These are phyloP conservation scores for Oidium heveae DNA, from an alignment of 2,329 filamentous ascomycete genomes.

Conservation along the genomic window DNA sequence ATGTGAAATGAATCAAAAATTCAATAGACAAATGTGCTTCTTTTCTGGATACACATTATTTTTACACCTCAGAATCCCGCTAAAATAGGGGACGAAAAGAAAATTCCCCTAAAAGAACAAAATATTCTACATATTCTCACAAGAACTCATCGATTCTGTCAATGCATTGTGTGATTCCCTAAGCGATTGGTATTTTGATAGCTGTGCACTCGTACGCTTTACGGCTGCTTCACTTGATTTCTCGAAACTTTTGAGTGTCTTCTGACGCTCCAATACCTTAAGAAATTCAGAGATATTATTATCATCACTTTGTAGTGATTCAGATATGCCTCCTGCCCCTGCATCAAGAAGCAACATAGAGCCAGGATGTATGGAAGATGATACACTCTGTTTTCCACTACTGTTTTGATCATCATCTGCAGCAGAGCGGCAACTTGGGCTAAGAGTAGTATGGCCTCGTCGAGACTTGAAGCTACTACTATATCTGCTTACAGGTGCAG, in stretches of 20 bases:
- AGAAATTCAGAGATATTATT: conserved; percentile 87
- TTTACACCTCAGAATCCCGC: conserved; percentile 6
- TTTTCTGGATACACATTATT: not conserved
- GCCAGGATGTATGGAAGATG: conserved; percentile 44
- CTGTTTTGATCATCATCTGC: conserved; percentile 47
- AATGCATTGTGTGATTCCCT: conserved; percentile 68
- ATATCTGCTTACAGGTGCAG: conserved; percentile 54
- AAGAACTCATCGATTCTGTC: conserved; percentile 76
- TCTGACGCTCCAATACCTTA: conserved; percentile 66
- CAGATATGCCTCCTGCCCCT: conserved; percentile 37
- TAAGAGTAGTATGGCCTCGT: conserved; percentile 50
- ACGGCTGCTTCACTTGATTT: conserved; percentile 41
- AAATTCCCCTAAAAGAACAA: conserved; percentile 1
- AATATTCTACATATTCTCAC: conserved; percentile 13
- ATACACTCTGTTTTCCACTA: conserved; percentile 55
- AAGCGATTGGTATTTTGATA: conserved; percentile 73
- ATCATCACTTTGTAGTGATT: conserved; percentile 51
- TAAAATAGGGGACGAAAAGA: conserved; percentile 10
- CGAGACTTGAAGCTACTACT: conserved; percentile 88
- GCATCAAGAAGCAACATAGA: conserved; percentile 56
- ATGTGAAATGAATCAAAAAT: too few species aligned
- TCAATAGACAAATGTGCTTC: too few species aligned
- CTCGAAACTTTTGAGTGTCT: conserved; percentile 63
- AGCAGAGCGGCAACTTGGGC: conserved; percentile 35
- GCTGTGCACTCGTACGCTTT: conserved; percentile 51